Evolutionary conservation across 441 rosid genomes (phyloP).

Genomic region (Adansonia madagascariensis): DNA sequence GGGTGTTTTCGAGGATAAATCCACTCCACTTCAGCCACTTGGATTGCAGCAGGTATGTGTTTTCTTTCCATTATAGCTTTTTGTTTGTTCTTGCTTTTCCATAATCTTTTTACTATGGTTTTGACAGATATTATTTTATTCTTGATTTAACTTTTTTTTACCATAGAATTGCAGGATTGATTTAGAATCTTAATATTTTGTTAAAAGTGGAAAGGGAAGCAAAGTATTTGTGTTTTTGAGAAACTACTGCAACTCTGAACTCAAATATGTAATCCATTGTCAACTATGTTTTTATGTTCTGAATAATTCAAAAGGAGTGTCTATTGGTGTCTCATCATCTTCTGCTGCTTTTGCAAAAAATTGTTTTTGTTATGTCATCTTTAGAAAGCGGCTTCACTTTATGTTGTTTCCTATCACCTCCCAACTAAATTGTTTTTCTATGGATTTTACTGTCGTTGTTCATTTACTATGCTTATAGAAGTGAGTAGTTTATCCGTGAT

Average conservation of each 20-base stretch:
- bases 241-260: not conserved
- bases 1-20: conserved; percentile 83
- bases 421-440: not conserved
- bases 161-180: not conserved
- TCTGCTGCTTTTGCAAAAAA: not conserved
- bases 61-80: not conserved
- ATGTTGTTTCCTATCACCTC: not conserved
- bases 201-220: not conserved
- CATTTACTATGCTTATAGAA: not conserved
- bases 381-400: not conserved
- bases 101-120: not conserved
- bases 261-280: not conserved
- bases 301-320: not conserved
- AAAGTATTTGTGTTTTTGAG: not conserved
- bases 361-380: not conserved
- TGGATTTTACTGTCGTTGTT: not conserved
- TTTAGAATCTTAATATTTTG: not conserved
- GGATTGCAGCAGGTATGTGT: conserved; percentile 87
- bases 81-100: conserved; percentile 9
- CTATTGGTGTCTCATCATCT: not conserved
- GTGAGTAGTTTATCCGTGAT: not conserved
- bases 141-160: not conserved
- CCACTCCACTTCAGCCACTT: conserved; percentile 67
- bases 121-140: not conserved
- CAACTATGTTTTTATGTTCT: not conserved